These are phyloP conservation scores for Ensete ventricosum DNA, from an alignment of 176 grass and related monocot species.

Conservation along the genomic window DNA sequence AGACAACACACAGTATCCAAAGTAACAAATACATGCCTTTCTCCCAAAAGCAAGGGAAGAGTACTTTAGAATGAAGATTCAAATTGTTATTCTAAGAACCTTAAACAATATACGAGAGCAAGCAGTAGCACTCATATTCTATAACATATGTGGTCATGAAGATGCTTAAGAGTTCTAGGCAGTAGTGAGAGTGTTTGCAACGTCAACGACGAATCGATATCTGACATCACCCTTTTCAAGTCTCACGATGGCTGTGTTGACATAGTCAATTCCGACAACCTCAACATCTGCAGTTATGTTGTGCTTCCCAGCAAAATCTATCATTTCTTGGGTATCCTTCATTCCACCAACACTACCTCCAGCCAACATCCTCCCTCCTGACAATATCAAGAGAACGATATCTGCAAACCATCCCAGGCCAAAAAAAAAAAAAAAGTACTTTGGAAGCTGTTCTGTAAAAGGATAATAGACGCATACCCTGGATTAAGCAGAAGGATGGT, in stretches of 20 bases:
- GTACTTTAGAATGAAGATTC: neutral
- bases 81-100: neutral
- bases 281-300: conserved; percentile 49
- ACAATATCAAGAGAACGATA: neutral
- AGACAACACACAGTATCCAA: too few species aligned
- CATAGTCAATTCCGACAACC: conserved; percentile 58
- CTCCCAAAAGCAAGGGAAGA: neutral
- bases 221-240: conserved; percentile 54
- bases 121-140: neutral
- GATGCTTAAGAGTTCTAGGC: neutral
- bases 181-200: conserved; percentile 12
- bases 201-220: conserved; percentile 56
- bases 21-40: neutral
- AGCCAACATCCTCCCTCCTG: conserved; percentile 40
- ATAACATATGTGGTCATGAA: too few species aligned
- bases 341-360: conserved; percentile 47
- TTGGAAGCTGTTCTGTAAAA: neutral
- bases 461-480: conserved; percentile 1
- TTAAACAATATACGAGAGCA: neutral
- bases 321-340: conserved; percentile 55
- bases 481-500: conserved; percentile 38
- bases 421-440: neutral
- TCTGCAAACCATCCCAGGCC: neutral
- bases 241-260: conserved; percentile 52
- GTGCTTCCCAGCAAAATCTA: conserved; percentile 49